These are phyloP conservation scores for Dinochytrium kinnereticum DNA, from an alignment of 371 early-diverging fungal genomes.

Conservation along the genomic window DNA sequence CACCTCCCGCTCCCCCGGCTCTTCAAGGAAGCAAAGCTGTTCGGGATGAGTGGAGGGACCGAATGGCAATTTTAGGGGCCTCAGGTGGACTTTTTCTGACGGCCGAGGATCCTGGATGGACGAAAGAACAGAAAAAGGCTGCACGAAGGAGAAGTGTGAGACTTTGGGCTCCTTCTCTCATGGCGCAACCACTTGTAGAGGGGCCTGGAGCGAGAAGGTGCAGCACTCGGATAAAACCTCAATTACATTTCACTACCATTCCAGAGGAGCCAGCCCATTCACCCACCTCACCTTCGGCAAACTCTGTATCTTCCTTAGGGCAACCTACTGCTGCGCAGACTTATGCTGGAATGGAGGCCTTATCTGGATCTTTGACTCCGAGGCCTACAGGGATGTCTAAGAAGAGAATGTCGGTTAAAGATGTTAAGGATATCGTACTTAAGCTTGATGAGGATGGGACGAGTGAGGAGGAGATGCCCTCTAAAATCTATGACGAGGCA, in stretches of 20 bases:
- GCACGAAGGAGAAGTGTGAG: constrained; percentile 10
- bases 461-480: neutral
- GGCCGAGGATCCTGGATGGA: constrained; percentile 22
- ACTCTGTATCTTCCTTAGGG: too few species aligned
- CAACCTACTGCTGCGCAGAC: neutral
- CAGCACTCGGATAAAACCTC: neutral
- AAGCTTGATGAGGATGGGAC: constrained; percentile 13
- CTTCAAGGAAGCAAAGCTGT: neutral
- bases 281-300: neutral
- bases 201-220: constrained; percentile 16
- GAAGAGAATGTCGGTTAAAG: neutral
- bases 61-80: constrained; percentile 5
- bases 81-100: constrained; percentile 16
- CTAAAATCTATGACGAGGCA: neutral
- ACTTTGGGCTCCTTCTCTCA: neutral
- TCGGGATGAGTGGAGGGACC: constrained; percentile 19
- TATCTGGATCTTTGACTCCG: neutral
- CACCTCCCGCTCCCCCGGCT: too few species aligned
- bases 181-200: neutral
- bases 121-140: constrained; percentile 22
- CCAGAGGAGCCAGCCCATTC: constrained; percentile 9
- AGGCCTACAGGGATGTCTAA: neutral
- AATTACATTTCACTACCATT: neutral
- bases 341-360: neutral
- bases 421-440: constrained; percentile 1